Evolutionary conservation across 2,329 filamentous ascomycete species (phyloP), one percentile per base, ranked within the genome.

Genomic region (Calonectria pseudoreteaudii): DNA sequence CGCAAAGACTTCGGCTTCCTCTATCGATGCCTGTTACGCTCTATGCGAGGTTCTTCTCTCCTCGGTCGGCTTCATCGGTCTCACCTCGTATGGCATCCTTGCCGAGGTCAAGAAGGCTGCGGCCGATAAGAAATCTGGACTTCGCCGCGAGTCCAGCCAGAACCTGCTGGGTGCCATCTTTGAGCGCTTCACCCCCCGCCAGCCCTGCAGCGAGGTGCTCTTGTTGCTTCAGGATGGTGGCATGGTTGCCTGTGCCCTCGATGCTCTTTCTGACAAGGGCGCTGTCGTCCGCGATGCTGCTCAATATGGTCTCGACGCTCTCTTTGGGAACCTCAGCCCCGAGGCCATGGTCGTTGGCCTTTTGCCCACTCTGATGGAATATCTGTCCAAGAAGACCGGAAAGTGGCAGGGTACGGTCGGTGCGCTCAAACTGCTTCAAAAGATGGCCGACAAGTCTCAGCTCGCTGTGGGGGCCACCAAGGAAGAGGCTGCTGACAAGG

Each of bases 351-450:
- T 98, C 67, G 91, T 92, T 76, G 96, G 94, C 26, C 90, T 99
- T 52, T 88, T 99, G 66, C 95, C 97, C 3, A 90, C 91, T 20
- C 87, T 99, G 50, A 86, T 89, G 75, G 86, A 89, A 67, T 98
- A 98, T 84, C 89, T 99, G 36, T 88, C 89, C 82, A 97, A 95
- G 86, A 92, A 91, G 82, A 94, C 95, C 20, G 96, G 95, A 78
- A 99, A 99, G 87, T 99, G 97, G 97, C 97, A 99, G 86, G 97
- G 97, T 74, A 95, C 94, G 20, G 94, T 98, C 68, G 96, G 94
- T 74, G 97, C 95, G 58, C 93, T 94, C 82, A 92, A 94, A 84
- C 85, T 98, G 76, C 87, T 99, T 72, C 95, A 97, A 83, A 95
- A 93, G 85, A 98, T 98, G 93, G 97, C 97, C 62, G 94, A 98